Evolutionary conservation across 306 rosid genomes (phyloP).

Genomic region (Prinsepia uniflora): DNA sequence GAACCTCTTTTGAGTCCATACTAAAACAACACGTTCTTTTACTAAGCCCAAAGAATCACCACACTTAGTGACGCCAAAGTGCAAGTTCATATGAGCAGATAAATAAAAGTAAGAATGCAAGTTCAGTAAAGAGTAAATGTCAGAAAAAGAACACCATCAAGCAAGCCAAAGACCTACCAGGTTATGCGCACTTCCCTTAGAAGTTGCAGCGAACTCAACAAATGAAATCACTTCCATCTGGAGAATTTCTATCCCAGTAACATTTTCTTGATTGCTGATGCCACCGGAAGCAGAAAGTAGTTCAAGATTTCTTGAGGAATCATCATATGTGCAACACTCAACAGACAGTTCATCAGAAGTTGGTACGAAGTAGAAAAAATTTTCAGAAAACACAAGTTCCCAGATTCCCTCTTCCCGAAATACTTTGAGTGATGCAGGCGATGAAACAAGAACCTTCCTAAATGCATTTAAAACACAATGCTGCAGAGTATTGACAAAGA

Average conservation of each 20-base stretch:
- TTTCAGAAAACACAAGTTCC: conserved; percentile 90
- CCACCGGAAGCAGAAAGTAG: conserved; percentile 41
- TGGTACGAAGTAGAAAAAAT: conserved; percentile 69
- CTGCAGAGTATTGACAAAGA: conserved; percentile 67
- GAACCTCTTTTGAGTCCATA: neutral
- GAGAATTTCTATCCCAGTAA: conserved; percentile 52
- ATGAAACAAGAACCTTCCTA: conserved; percentile 63
- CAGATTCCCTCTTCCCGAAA: conserved; percentile 83
- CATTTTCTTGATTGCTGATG: conserved; percentile 35
- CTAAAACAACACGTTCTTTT: neutral
- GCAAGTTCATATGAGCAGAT: conserved; percentile 13
- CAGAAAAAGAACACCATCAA: conserved; percentile 2
- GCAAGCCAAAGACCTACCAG: conserved; percentile 49
- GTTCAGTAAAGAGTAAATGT: conserved; percentile 1
- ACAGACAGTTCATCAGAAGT: conserved; percentile 45
- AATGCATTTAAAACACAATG: conserved; percentile 57
- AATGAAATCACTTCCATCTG: conserved; percentile 76
- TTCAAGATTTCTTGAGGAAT: conserved; percentile 37
- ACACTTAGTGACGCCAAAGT: neutral
- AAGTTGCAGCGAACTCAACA: conserved; percentile 77
- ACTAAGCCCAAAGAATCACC: conserved; percentile 9
- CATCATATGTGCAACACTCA: conserved; percentile 32
- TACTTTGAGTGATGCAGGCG: conserved; percentile 56
- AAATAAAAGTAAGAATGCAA: conserved; percentile 20
- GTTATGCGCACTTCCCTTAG: conserved; percentile 59